Conservation (phyloP, 129 eudicot species). For the Kitagawia praeruptora region DNA sequence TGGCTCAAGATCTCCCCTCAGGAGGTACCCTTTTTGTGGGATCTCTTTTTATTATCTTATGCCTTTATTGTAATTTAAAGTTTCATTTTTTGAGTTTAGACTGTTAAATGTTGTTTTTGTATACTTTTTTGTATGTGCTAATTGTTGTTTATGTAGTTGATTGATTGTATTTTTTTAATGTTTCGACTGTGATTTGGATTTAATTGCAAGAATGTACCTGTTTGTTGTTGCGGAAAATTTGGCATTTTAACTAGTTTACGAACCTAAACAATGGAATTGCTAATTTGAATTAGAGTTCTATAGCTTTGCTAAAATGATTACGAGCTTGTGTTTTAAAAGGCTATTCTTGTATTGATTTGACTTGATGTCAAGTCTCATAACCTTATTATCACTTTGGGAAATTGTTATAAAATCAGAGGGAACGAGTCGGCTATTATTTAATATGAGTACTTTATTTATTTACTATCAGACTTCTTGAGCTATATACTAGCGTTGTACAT, state of each 20-base stretch:
- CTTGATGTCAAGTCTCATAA: neutral
- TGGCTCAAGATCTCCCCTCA: slow-evolving; percentile 57
- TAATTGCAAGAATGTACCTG: neutral
- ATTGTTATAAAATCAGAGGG: neutral
- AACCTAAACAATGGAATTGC: neutral
- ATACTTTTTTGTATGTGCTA: too few species aligned
- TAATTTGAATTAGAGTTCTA: neutral
- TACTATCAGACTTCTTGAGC: neutral
- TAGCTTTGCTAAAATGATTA: neutral
- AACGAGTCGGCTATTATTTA: neutral
- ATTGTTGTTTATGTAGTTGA: neutral
- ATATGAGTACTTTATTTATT: neutral
- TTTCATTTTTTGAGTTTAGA: neutral
- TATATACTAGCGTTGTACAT: neutral
- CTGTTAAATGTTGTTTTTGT: too few species aligned
- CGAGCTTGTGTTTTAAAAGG: neutral
- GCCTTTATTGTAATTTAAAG: neutral
- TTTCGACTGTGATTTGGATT: neutral
- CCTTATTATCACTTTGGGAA: neutral
- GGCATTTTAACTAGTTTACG: too few species aligned
- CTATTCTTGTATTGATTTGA: neutral
- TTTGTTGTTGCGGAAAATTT: neutral
- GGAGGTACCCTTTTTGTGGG: slow-evolving; percentile 25
- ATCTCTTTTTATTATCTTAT: too few species aligned
- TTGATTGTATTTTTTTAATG: neutral